Percentiles rank a stretch among this genome's conserved stretches.
Conservation (phyloP, 345 rosid species). For the Theobroma cacao region DNA sequence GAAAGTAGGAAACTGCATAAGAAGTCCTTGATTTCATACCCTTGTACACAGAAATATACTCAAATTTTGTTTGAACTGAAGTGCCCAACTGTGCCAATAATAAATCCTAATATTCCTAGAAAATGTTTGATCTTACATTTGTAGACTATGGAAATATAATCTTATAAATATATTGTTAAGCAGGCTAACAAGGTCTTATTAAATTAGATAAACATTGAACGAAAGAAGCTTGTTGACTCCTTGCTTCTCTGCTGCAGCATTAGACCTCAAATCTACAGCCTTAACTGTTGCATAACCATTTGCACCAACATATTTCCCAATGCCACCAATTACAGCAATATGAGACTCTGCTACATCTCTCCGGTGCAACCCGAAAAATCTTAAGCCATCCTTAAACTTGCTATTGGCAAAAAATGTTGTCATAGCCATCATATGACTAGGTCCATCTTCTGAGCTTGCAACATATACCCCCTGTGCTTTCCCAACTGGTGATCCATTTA, state of each 20-base stretch:
- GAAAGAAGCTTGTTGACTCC: background rate
- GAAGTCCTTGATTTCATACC: background rate
- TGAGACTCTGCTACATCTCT: slow-evolving; percentile 16
- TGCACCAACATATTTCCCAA: background rate
- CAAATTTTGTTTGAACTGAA: background rate
- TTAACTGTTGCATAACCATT: slow-evolving; percentile 11
- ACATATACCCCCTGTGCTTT: slow-evolving; percentile 51
- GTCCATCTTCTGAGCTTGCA: slow-evolving; percentile 43
- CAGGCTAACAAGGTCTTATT: background rate
- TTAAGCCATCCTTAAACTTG: slow-evolving; percentile 35
- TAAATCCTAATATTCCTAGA: background rate
- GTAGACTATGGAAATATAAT: background rate
- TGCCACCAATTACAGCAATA: slow-evolving; percentile 7
- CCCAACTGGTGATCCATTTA: slow-evolving; percentile 30
- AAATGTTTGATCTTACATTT: background rate
- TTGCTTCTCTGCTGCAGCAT: background rate
- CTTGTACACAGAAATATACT: background rate
- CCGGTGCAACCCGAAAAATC: slow-evolving; percentile 45
- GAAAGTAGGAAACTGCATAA: background rate
- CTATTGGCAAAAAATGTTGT: slow-evolving; percentile 22
- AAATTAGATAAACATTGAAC: slow-evolving; percentile 10
- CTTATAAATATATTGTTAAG: background rate
- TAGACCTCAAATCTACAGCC: background rate
- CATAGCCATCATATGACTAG: slow-evolving; percentile 56
- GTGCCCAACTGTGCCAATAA: no score